A percentile compares a stretch with the other conserved stretches of the same genome.
These are phyloP conservation scores for Cystobasidium sp. DNA, from an alignment of 1,284 basidiomycete genomes.

Conservation along the genomic window DNA sequence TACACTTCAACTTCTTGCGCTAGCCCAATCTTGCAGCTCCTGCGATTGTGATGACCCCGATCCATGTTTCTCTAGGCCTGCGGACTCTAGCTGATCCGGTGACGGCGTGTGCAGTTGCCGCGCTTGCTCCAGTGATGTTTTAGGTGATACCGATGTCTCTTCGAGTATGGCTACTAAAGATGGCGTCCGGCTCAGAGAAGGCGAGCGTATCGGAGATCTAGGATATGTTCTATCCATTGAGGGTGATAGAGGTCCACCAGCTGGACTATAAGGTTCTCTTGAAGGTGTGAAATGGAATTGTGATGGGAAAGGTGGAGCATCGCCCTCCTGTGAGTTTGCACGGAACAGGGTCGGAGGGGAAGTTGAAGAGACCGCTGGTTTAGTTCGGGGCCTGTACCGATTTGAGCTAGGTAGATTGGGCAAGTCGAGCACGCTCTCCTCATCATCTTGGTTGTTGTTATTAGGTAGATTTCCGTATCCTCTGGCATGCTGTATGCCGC, in stretches of 20 bases:
- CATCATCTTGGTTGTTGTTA: background rate
- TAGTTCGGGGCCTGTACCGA: background rate
- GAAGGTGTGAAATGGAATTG: slow-evolving; percentile 9
- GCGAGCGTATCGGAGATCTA: slow-evolving; percentile 32
- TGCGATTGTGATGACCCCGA: slow-evolving; percentile 26
- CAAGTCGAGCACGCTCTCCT: slow-evolving; percentile 27
- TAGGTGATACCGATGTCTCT: slow-evolving; percentile 38
- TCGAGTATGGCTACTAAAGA: slow-evolving; percentile 32
- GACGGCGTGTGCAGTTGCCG: background rate
- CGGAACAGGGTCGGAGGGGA: slow-evolving; percentile 12
- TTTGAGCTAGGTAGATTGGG: slow-evolving; percentile 9
- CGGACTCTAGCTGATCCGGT: background rate
- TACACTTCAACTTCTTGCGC: slow-evolving; percentile 15
- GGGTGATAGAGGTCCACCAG: slow-evolving; percentile 13
- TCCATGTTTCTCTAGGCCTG: background rate
- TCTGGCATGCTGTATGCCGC: slow-evolving; percentile 3
- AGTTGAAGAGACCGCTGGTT: background rate
- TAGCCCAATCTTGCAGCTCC: slow-evolving; percentile 32
- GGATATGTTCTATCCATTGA: slow-evolving; percentile 17
- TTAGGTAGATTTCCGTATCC: background rate
- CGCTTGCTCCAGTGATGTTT: background rate
- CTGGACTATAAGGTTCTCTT: background rate
- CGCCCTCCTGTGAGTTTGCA: slow-evolving; percentile 11
- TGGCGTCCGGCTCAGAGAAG: slow-evolving; percentile 38
- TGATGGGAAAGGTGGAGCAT: slow-evolving; percentile 24